Conservation (phyloP, 352 stramenopile genomes). For the Pythium oligandrum region DNA sequence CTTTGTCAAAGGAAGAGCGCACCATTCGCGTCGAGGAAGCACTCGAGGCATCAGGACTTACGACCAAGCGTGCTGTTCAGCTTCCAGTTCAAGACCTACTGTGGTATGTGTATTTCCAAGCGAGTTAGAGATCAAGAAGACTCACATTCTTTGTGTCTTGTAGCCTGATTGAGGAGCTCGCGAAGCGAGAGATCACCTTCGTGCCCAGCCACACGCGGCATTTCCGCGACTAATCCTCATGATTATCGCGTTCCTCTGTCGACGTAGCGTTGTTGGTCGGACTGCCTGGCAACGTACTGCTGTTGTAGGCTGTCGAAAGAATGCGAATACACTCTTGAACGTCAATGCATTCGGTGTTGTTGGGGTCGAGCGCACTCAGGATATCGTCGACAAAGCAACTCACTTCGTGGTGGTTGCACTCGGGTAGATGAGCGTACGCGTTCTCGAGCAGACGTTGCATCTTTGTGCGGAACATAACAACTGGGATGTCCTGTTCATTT, state of each 20-base stretch:
- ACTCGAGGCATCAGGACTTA: conserved; percentile 38
- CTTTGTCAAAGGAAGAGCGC: conserved; percentile 28
- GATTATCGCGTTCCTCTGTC: conserved; percentile 4
- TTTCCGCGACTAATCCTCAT: conserved; percentile 41
- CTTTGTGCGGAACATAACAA: conserved; percentile 62
- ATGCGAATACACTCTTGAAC: conserved; percentile 67
- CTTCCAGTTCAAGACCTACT: conserved; percentile 58
- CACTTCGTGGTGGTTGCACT: conserved; percentile 67
- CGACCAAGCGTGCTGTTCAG: conserved; percentile 55
- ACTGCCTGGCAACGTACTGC: conserved; percentile 6
- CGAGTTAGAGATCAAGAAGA: too few species aligned
- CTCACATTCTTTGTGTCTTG: not conserved
- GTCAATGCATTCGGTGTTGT: conserved; percentile 70
- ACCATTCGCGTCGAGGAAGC: conserved; percentile 42
- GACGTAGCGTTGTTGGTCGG: conserved; percentile 1
- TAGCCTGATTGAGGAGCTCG: conserved; percentile 48
- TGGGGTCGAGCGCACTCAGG: conserved; percentile 53
- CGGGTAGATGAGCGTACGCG: conserved; percentile 51
- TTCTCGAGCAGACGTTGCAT: conserved; percentile 66
- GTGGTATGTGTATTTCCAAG: conserved; percentile 10
- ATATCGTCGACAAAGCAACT: conserved; percentile 71
- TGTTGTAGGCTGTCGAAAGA: conserved; percentile 44
- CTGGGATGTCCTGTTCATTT: conserved; percentile 54
- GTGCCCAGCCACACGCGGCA: conserved; percentile 58
- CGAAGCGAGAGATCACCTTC: conserved; percentile 38